These are phyloP conservation scores for Pythium grandisporangium DNA, from an alignment of 352 stramenopile species.

Conservation along the genomic window DNA sequence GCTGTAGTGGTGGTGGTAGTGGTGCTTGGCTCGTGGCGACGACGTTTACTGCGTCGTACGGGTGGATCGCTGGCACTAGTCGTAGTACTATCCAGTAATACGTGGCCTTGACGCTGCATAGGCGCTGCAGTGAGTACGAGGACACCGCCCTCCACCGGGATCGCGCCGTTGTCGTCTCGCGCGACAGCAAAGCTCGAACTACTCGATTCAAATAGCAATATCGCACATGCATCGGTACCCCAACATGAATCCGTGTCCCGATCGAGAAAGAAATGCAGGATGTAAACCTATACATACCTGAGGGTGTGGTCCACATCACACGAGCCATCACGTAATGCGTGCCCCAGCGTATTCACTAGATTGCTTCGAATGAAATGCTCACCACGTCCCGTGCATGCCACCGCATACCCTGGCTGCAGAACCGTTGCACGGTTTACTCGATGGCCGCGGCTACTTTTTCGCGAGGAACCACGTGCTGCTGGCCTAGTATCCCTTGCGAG, in stretches of 20 bases:
- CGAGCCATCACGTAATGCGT: conserved; percentile 9
- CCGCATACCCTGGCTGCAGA: conserved; percentile 28
- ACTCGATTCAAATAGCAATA: background rate
- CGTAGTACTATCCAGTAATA: too few species aligned
- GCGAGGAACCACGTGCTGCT: background rate
- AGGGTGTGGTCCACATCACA: conserved; percentile 5
- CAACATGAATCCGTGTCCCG: too few species aligned
- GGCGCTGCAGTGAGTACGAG: conserved; percentile 17
- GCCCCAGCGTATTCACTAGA: conserved; percentile 32
- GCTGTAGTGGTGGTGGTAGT: background rate
- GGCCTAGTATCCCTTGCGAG: conserved; percentile 8
- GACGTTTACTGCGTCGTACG: too few species aligned
- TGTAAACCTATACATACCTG: too few species aligned
- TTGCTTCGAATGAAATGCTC: conserved; percentile 57
- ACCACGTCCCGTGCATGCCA: conserved; percentile 52
- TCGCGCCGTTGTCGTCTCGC: conserved; percentile 21
- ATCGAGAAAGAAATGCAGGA: background rate
- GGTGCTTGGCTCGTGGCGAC: too few species aligned
- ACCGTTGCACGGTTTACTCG: background rate
- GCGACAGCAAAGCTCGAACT: conserved; percentile 16
- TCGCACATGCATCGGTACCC: too few species aligned
- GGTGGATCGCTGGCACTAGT: background rate
- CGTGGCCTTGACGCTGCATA: too few species aligned
- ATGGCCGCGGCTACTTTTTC: background rate
- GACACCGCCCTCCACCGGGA: conserved; percentile 41